Conservation (phyloP, 345 rosid species). For the Euphorbia tirucalli region DNA sequence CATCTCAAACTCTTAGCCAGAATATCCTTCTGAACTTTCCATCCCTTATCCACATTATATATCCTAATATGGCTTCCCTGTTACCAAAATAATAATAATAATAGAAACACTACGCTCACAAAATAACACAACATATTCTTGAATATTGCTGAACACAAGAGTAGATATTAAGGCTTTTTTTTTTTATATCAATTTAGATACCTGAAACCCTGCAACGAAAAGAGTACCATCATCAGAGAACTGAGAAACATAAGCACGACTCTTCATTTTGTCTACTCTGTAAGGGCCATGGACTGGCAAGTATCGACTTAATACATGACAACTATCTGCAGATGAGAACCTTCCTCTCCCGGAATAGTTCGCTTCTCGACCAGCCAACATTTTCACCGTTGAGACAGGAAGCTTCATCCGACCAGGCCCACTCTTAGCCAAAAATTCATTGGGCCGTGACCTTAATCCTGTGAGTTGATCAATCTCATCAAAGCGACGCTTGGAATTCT, state of each 20-base stretch:
- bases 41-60: slow-evolving; percentile 56
- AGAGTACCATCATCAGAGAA: slow-evolving; percentile 64
- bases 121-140: not conserved
- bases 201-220: slow-evolving; percentile 64
- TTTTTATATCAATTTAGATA: slow-evolving; percentile 7
- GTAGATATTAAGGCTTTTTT: not conserved
- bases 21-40: slow-evolving; percentile 60
- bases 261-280: slow-evolving; percentile 33
- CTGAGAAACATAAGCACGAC: slow-evolving; percentile 61
- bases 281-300: slow-evolving; percentile 57
- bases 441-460: slow-evolving; percentile 48
- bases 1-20: slow-evolving; percentile 50
- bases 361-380: slow-evolving; percentile 64
- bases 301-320: slow-evolving; percentile 56
- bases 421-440: slow-evolving; percentile 28
- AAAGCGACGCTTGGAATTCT: slow-evolving; percentile 29
- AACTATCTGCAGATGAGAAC: slow-evolving; percentile 55
- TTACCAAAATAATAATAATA: slow-evolving; percentile 12
- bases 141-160: not conserved
- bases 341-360: slow-evolving; percentile 56
- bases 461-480: slow-evolving; percentile 55
- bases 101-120: too few relatives aligned
- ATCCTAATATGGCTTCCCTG: slow-evolving; percentile 56
- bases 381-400: slow-evolving; percentile 52
- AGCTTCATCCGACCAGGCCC: slow-evolving; percentile 25